Percentiles rank a stretch among this genome's conserved stretches.
Conservation (phyloP, 192 early-diverging fungal species). For the Paraglomus occultum region DNA sequence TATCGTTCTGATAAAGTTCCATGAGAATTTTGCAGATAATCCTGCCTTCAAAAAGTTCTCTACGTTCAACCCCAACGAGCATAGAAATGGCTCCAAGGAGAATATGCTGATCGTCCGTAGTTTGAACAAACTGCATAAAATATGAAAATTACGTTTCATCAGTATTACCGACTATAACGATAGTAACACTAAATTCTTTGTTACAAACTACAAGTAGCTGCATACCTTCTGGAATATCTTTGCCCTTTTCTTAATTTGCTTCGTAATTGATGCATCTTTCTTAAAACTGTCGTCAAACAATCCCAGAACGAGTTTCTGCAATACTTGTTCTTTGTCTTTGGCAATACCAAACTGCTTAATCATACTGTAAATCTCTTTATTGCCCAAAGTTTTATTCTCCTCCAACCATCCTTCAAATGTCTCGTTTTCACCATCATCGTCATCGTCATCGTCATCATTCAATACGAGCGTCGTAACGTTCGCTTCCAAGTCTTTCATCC, state of each 20-base stretch:
- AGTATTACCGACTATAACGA: background rate
- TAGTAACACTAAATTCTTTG: background rate
- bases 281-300: constrained; percentile 62
- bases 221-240: constrained; percentile 60
- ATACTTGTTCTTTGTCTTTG: constrained; percentile 71
- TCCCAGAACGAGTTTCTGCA: constrained; percentile 77
- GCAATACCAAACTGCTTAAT: constrained; percentile 73
- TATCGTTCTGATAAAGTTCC: constrained; percentile 86
- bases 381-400: constrained; percentile 52
- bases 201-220: background rate
- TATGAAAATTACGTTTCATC: background rate
- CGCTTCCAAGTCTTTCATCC: constrained; percentile 66
- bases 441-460: constrained; percentile 62
- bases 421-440: constrained; percentile 67
- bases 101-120: constrained; percentile 84
- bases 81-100: constrained; percentile 91
- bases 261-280: constrained; percentile 37
- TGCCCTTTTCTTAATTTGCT: constrained; percentile 71
- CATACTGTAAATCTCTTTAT: constrained; percentile 73
- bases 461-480: constrained; percentile 44
- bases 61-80: constrained; percentile 61
- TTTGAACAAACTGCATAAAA: constrained; percentile 61
- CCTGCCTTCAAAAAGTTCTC: constrained; percentile 59
- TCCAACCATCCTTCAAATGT: constrained; percentile 74
- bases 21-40: constrained; percentile 71